phyloP scores from a whole-genome alignment of 1,284 basidiomycete genomes.

The Marasmius tenuissimus region DNA sequence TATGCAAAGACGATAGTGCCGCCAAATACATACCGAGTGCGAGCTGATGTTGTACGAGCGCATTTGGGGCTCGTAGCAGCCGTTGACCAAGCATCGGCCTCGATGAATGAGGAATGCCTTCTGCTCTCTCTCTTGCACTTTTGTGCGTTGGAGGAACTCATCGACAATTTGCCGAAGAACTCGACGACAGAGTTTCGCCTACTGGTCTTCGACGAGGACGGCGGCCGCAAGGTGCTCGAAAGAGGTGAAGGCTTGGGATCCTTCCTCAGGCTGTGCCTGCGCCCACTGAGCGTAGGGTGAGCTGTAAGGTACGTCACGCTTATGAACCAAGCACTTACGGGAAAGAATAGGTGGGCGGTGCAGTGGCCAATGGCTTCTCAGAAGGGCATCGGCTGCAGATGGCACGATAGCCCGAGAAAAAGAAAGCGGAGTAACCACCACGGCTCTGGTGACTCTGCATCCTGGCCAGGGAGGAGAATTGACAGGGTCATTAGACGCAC shows the following conservation, averaged over 20 bases:
- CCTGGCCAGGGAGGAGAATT: neutral
- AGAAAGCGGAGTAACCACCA: constrained; percentile 16
- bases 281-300: neutral
- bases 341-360: neutral
- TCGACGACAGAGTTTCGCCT: constrained; percentile 25
- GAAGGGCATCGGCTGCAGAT: constrained; percentile 13
- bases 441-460: constrained; percentile 5
- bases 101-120: neutral
- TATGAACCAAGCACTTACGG: neutral
- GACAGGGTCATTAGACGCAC: constrained; percentile 3
- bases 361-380: constrained; percentile 5
- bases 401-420: constrained; percentile 17
- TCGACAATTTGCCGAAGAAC: constrained; percentile 29
- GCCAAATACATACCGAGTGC: neutral
- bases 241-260: constrained; percentile 1
- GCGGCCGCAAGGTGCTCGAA: constrained; percentile 4
- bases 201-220: constrained; percentile 12
- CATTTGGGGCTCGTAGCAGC: neutral
- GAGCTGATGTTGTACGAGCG: neutral
- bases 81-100: neutral
- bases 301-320: neutral
- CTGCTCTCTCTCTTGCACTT: neutral
- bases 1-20: neutral
- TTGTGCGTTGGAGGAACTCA: constrained; percentile 13
- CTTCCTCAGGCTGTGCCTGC: neutral